These are phyloP conservation scores for Iris pallida DNA, from an alignment of 116 monocot species.

Conservation along the genomic window DNA sequence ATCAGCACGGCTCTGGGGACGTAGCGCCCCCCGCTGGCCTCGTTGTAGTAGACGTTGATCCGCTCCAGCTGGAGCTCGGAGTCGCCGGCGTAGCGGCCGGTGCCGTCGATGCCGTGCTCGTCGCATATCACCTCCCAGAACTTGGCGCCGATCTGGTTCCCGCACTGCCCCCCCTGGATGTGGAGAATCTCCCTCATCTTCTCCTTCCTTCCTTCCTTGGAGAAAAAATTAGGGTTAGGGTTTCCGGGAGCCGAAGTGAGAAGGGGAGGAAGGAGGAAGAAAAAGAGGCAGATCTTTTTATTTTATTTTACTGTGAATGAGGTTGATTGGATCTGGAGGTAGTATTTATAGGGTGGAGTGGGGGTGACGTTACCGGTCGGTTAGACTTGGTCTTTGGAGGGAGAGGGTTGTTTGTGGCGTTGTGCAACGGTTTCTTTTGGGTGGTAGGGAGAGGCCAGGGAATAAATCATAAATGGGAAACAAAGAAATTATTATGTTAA, in stretches of 20 bases:
- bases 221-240: background rate
- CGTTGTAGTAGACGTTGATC: constrained; percentile 50
- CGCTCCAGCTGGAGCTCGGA: constrained; percentile 42
- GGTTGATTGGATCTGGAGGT: background rate
- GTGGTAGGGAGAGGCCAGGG: too few relatives aligned
- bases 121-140: constrained; percentile 56
- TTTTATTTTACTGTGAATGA: background rate
- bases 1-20: constrained; percentile 47
- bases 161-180: constrained; percentile 45
- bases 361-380: background rate
- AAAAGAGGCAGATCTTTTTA: too few relatives aligned
- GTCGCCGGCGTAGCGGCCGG: constrained; percentile 30
- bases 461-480: too few relatives aligned
- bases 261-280: background rate
- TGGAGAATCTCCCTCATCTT: constrained; percentile 47
- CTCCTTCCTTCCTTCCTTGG: background rate
- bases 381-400: too few relatives aligned
- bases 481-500: too few relatives aligned
- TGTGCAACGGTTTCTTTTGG: too few relatives aligned
- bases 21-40: constrained; percentile 42
- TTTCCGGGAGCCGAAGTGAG: background rate
- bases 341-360: too few relatives aligned
- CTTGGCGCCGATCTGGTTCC: constrained; percentile 54
- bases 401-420: too few relatives aligned
- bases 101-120: constrained; percentile 40